These are phyloP conservation scores for Umbelopsis sp. DNA, from an alignment of 192 early-diverging fungal species.

Conservation along the genomic window DNA sequence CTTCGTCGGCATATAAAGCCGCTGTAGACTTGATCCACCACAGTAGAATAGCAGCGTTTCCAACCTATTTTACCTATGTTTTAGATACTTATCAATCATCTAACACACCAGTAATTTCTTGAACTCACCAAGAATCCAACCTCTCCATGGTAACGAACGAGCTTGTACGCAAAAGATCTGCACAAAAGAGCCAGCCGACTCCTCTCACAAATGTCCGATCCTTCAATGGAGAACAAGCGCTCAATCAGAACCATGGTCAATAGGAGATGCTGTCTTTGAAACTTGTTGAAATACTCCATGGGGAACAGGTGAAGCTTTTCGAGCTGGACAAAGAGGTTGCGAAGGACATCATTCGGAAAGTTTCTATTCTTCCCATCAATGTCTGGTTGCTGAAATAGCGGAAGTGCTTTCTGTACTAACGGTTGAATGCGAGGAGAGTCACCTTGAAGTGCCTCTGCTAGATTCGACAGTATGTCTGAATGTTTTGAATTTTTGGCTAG, in stretches of 20 bases:
- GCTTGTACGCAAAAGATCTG: slow-evolving; percentile 36
- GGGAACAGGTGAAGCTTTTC: slow-evolving; percentile 46
- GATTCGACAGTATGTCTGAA: not conserved
- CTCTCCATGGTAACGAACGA: slow-evolving; percentile 37
- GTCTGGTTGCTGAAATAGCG: not conserved
- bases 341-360: not conserved
- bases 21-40: slow-evolving; percentile 23
- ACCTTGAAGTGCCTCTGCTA: not conserved
- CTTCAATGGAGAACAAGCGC: slow-evolving; percentile 21
- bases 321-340: slow-evolving; percentile 34
- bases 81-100: not conserved
- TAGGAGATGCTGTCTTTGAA: slow-evolving; percentile 42
- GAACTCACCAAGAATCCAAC: slow-evolving; percentile 45
- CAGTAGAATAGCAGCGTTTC: slow-evolving; percentile 10
- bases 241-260: slow-evolving; percentile 34
- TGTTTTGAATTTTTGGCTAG: not conserved
- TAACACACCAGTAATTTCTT: not conserved
- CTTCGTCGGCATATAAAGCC: not conserved
- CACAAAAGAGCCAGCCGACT: slow-evolving; percentile 34
- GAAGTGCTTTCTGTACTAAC: not conserved
- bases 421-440: not conserved
- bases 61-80: slow-evolving; percentile 10
- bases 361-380: not conserved
- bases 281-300: slow-evolving; percentile 50
- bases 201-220: slow-evolving; percentile 21